phyloP scores from a whole-genome alignment of 768 basidiomycete species.

The Tubosaeta brunneosetosa region DNA sequence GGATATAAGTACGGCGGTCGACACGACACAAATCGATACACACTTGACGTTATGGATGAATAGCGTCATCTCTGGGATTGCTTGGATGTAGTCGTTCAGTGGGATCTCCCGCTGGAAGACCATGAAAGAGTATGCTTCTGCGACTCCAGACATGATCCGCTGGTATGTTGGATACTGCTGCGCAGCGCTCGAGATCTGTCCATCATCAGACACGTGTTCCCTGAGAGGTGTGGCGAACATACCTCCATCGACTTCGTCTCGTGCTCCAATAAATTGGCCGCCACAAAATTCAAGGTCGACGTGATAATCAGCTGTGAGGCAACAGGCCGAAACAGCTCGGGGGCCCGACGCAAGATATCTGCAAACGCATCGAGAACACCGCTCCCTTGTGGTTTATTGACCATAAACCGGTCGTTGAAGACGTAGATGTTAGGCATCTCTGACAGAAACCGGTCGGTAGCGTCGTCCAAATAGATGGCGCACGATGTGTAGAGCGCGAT shows the following conservation, averaged over 20 bases:
- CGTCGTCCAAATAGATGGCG: conserved; percentile 37
- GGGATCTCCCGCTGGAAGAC: conserved; percentile 33
- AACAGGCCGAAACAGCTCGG: conserved; percentile 25
- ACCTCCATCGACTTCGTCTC: conserved; percentile 29
- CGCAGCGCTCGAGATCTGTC: conserved; percentile 21
- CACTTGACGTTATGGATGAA: conserved; percentile 37
- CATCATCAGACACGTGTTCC: not conserved
- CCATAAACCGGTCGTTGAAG: conserved; percentile 34
- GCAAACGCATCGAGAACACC: conserved; percentile 33
- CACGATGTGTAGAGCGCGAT: conserved; percentile 40
- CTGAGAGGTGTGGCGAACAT: not conserved
- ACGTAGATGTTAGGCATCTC: conserved; percentile 21
- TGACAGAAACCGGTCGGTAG: conserved; percentile 19
- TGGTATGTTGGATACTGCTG: conserved; percentile 25
- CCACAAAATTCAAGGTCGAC: conserved; percentile 34
- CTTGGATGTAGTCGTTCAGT: conserved; percentile 33
- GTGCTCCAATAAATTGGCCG: conserved; percentile 31
- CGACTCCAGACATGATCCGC: conserved; percentile 30
- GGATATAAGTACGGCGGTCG: not conserved
- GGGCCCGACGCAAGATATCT: conserved; percentile 27
- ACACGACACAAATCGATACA: conserved; percentile 5
- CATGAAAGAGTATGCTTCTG: conserved; percentile 34
- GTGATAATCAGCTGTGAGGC: conserved; percentile 34
- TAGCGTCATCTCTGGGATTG: conserved; percentile 34
- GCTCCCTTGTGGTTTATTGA: conserved; percentile 25